These are phyloP conservation scores for Puccinia triticina DNA, from an alignment of 1,284 basidiomycete species.

Conservation along the genomic window DNA sequence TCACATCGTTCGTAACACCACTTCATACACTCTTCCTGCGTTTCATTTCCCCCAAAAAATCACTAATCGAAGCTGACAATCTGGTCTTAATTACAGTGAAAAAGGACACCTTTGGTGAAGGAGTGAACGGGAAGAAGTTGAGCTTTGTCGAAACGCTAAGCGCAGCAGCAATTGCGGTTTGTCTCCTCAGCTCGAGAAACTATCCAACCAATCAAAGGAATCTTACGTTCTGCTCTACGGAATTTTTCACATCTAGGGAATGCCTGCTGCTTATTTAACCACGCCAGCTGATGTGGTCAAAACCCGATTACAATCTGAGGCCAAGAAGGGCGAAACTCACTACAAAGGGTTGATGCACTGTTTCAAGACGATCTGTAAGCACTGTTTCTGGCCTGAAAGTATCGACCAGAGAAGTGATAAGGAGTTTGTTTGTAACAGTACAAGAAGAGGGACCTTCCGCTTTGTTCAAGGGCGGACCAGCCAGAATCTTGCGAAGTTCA, in stretches of 20 bases:
- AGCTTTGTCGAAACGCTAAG: slow-evolving; percentile 86
- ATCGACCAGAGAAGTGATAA: neutral
- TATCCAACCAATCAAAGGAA: slow-evolving; percentile 90
- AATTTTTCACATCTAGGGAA: neutral
- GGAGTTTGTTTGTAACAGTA: slow-evolving; percentile 49
- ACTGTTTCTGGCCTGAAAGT: slow-evolving; percentile 3
- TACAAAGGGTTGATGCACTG: slow-evolving; percentile 92
- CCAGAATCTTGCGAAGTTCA: slow-evolving; percentile 78
- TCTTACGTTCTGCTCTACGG: slow-evolving; percentile 61
- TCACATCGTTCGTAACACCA: slow-evolving; percentile 65
- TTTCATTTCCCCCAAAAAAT: neutral
- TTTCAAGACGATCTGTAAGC: slow-evolving; percentile 80
- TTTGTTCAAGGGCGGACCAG: slow-evolving; percentile 92
- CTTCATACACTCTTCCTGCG: neutral
- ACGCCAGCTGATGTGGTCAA: slow-evolving; percentile 84
- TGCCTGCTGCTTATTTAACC: slow-evolving; percentile 58
- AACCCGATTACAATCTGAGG: slow-evolving; percentile 97
- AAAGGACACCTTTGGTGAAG: slow-evolving; percentile 91
- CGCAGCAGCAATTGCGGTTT: slow-evolving; percentile 68
- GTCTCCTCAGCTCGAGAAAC: slow-evolving; percentile 57
- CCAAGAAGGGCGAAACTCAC: slow-evolving; percentile 83
- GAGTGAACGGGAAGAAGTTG: slow-evolving; percentile 90
- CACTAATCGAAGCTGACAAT: neutral
- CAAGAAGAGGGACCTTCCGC: slow-evolving; percentile 82
- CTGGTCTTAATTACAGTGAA: slow-evolving; percentile 62